Base-by-base conservation (phyloP, 176 grass and related monocot species). In the Ampelocalamus luodianensis region DNA sequence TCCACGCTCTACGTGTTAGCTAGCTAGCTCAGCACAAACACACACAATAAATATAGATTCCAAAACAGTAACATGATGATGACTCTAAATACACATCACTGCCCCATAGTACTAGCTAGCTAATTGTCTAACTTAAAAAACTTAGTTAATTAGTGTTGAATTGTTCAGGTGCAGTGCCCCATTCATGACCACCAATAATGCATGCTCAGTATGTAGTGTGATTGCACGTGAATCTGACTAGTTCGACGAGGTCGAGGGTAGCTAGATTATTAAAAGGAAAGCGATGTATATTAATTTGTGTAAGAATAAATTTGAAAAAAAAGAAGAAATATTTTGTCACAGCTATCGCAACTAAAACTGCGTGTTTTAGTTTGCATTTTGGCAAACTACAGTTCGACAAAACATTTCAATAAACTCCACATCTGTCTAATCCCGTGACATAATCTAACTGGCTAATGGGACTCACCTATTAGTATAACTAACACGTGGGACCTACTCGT, bases 141-240 rank as follows among this genome's bases (percentile, higher is more conserved):
- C 36, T 24, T 53, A 32, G 63, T 63, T 76, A 37, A 71, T 71
- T n/a, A 32, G 13, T 13, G 51, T 43, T 76, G 20, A 78, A 36
- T 58, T 90, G 79, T 82, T 86, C 72, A 59, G 76, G 76, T 80
- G 70, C 79, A 78, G 24, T 56, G 79, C 45, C 65, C 66, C 77
- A 50, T 74, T 17, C 43, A 64, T 72, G 74, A 55, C 23, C 68
- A 46, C 65, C 88, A 82, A 90, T 86, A 90, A 90, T 90, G 54
- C 18, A 37, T 51, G 83, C 34, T 43, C 15, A 22, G 18, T 2
- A 15, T 37, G 29, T 68, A 36, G 12, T 29, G 29, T 72, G 65
- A 72, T 54, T 54, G 55, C 40, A 15, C 77, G 59, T 81, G 76
- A 39, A 79, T 42, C 34, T 71, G 38, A 36, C 56, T 49, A 18